phyloP scores from a whole-genome alignment of 2,329 filamentous ascomycete genomes.

The Cladosporium sp. region DNA sequence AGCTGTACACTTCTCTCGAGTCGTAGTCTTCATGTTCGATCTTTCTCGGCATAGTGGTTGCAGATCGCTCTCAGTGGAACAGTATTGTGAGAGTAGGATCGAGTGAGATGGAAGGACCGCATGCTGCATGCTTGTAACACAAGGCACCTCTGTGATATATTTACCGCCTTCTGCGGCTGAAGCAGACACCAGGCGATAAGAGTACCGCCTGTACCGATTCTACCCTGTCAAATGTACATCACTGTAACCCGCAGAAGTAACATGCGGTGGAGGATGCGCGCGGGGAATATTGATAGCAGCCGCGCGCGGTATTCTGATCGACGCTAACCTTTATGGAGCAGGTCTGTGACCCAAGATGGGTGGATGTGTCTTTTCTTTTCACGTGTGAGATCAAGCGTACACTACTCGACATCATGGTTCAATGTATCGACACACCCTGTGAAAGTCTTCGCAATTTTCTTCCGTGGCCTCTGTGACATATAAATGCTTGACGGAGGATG shows the following conservation, averaged over 20 bases:
- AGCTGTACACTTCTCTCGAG: constrained; percentile 16
- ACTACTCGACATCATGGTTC: neutral
- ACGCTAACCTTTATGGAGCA: constrained; percentile 10
- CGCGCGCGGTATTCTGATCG: neutral
- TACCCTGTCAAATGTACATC: neutral
- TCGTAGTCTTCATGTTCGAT: constrained; percentile 24
- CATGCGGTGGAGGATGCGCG: constrained; percentile 3
- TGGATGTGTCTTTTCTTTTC: neutral
- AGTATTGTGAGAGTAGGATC: neutral
- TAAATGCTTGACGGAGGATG: neutral
- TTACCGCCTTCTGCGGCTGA: constrained; percentile 1
- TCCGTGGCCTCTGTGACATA: neutral
- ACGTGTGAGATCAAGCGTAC: neutral
- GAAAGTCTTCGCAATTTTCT: neutral
- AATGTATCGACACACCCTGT: neutral
- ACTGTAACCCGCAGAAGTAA: neutral
- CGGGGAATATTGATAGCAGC: constrained; percentile 1
- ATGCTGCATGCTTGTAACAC: neutral
- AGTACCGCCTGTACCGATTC: neutral
- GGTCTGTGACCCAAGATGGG: neutral
- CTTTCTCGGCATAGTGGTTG: neutral
- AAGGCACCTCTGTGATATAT: neutral
- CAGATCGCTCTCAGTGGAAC: neutral
- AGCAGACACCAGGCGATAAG: neutral
- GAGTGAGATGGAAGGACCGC: neutral